Evolutionary conservation across 2,329 filamentous ascomycete species (phyloP), one percentile per base, ranked within the genome.

Genomic region (Pestalotiopsis sp.): DNA sequence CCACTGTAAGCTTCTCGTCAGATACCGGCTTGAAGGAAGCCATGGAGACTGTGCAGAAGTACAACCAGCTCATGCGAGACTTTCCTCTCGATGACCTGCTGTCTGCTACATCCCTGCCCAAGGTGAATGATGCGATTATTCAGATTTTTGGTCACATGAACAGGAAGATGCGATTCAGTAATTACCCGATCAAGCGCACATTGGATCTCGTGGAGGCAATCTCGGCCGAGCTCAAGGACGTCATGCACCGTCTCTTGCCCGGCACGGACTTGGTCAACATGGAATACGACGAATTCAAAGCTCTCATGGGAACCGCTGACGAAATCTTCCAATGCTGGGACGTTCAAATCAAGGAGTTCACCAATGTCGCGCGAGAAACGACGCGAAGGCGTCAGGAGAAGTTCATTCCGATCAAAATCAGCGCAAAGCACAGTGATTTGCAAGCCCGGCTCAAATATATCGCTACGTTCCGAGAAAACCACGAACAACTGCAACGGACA

Each of bases 41-140:
- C 27, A 96, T 95, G 80, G 96, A 99, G 71, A 92, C 93, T 78
- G 97, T 99, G 61, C 94, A 97, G 80, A 98, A 98, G 81, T 99
- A 98, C 85, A 99, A 99, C 79, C 93, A 97, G 82, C 88, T 99
- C 27, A 98, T 99, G 93, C 92, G 96, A 71, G 97, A 99, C 79
- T 98, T 99, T 72, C 96, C 96, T 0, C 86, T 99, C 41, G 95
- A 98, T 77, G 96, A 99, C 79, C 84, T 99, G 36, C 87, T 98
- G 20, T 97, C 96, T 17, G 95, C 96, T 1, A 97, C 95, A 0
- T 95, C 95, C 0, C 82, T 99, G 59, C 85, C 91, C 75, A 98
- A 97, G 81, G 90, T 97, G 2, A 91, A 96, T 76, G 95, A 98
- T 75, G 93, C 96, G 6, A 89, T 99, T 71, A 89, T 91, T 59